A percentile compares a stretch with the other conserved stretches of the same genome.
These are phyloP conservation scores for Monosporozyma aerobia DNA, from an alignment of 805 yeast genomes.

Conservation along the genomic window DNA sequence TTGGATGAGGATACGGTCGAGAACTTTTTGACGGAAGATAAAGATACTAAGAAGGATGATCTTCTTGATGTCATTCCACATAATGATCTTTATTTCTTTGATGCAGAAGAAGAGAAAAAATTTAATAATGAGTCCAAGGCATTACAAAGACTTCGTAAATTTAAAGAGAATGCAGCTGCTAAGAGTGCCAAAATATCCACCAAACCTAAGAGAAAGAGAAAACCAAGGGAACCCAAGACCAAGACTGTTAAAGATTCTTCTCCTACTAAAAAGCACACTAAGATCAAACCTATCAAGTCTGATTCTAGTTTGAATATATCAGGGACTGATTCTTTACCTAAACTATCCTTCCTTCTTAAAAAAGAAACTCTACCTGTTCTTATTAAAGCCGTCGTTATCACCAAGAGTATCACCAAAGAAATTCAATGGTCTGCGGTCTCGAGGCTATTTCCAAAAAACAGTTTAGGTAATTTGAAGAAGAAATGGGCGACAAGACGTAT, in stretches of 20 bases:
- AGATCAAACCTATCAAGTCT: not conserved
- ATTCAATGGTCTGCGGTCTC: constrained; percentile 63
- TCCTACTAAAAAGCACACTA: not conserved
- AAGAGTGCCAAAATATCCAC: not conserved
- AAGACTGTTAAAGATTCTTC: not conserved
- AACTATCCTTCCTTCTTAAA: constrained; percentile 18
- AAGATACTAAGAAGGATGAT: constrained; percentile 19
- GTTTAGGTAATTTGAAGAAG: constrained; percentile 40
- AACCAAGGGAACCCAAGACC: constrained; percentile 1
- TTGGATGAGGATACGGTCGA: constrained; percentile 12
- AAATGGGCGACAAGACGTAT: constrained; percentile 57
- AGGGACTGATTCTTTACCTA: not conserved
- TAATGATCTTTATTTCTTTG: constrained; percentile 29
- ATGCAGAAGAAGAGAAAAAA: constrained; percentile 22
- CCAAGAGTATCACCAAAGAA: constrained; percentile 50
- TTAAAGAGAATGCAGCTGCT: not conserved
- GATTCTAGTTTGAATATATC: not conserved
- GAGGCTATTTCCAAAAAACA: constrained; percentile 33
- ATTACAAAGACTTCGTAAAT: constrained; percentile 24
- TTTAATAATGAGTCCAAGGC: constrained; percentile 25
- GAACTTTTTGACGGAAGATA: constrained; percentile 17
- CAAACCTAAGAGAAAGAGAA: constrained; percentile 1
- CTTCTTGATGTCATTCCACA: constrained; percentile 22
- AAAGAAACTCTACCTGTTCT: constrained; percentile 40
- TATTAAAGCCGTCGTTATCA: constrained; percentile 56